These are phyloP conservation scores for Begonia loranthoides DNA, from an alignment of 306 rosid species.

Conservation along the genomic window DNA sequence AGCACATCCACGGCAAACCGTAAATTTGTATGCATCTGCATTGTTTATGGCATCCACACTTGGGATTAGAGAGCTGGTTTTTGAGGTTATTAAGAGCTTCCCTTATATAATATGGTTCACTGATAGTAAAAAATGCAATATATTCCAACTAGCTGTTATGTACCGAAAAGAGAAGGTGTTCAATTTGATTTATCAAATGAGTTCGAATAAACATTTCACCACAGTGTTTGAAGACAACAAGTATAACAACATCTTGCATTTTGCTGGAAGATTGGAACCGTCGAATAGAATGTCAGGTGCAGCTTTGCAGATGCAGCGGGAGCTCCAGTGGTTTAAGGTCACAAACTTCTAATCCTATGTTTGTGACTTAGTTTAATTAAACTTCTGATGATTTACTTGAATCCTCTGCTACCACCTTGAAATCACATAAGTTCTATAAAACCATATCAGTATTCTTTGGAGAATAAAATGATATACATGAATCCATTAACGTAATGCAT, in stretches of 20 bases:
- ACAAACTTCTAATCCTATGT: neutral
- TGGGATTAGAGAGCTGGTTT: neutral
- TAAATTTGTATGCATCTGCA: neutral
- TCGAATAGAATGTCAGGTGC: neutral
- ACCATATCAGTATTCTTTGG: neutral
- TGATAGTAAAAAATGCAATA: neutral
- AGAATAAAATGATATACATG: no score
- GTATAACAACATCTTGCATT: neutral
- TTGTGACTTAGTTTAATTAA: neutral
- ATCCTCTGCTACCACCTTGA: neutral
- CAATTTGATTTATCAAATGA: conserved; percentile 2
- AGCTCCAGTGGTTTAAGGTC: neutral
- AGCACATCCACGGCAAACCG: neutral
- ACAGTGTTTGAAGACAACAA: neutral
- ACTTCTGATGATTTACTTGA: no score
- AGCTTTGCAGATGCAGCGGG: neutral
- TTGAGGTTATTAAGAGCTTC: neutral
- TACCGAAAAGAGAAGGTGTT: neutral
- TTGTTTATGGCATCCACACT: neutral
- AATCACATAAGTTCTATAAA: neutral
- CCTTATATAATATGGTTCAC: neutral
- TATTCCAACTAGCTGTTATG: neutral
- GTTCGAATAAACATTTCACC: neutral
- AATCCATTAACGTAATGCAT: no score
- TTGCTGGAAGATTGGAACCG: neutral